Conservation (phyloP, 2,329 filamentous ascomycete species). For the Chaetomiaceae sp. region DNA sequence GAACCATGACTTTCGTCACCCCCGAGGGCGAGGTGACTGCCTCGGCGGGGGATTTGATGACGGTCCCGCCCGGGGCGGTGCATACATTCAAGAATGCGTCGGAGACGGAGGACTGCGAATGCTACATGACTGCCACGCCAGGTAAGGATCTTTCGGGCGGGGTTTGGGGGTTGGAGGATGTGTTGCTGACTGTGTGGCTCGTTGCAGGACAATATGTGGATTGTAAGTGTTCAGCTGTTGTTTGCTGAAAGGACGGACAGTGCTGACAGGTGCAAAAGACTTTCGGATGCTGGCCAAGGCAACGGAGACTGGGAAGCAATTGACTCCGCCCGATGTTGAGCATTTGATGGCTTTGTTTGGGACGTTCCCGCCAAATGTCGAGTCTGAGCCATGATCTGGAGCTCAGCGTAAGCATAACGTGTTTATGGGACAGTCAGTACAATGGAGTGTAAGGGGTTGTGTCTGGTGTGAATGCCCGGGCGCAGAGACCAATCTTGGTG, state of each 20-base stretch:
- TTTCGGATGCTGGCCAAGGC: slow-evolving; percentile 34
- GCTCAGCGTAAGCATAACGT: neutral
- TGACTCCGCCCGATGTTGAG: slow-evolving; percentile 26
- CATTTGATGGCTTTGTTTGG: slow-evolving; percentile 36
- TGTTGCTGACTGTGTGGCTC: slow-evolving; percentile 10
- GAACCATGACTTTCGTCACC: slow-evolving; percentile 31
- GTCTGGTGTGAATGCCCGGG: no score
- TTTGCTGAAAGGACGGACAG: neutral
- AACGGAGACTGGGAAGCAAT: slow-evolving; percentile 25
- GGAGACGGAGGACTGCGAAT: slow-evolving; percentile 30
- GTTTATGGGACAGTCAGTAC: no score
- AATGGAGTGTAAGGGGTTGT: no score
- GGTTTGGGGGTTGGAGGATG: neutral
- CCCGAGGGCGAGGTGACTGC: slow-evolving; percentile 31
- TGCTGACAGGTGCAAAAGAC: slow-evolving; percentile 24
- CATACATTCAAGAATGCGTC: slow-evolving; percentile 35
- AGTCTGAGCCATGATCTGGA: slow-evolving; percentile 30
- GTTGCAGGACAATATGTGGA: slow-evolving; percentile 33
- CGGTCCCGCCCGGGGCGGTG: slow-evolving; percentile 33
- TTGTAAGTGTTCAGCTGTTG: slow-evolving; percentile 30
- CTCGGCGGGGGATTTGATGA: slow-evolving; percentile 32
- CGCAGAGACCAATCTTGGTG: no score
- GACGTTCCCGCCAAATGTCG: slow-evolving; percentile 34
- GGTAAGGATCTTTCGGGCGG: slow-evolving; percentile 16
- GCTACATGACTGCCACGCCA: slow-evolving; percentile 37